phyloP scores from a whole-genome alignment of 2,329 filamentous ascomycete species.

The Ciborinia camelliae region DNA sequence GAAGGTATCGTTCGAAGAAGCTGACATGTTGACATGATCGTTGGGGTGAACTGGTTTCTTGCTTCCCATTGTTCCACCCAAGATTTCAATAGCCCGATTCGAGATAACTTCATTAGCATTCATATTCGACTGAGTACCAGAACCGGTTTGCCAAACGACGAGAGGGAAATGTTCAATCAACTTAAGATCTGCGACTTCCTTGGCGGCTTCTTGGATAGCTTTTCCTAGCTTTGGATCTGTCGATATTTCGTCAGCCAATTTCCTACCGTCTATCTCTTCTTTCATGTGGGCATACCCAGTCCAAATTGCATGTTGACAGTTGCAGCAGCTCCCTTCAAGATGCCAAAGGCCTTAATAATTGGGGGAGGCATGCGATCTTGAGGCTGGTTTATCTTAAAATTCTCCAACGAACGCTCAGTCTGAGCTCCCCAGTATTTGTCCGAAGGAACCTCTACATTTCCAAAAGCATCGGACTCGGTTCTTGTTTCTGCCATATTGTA shows the following conservation, averaged over 20 bases:
- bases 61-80: constrained; percentile 87
- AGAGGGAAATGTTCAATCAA: constrained; percentile 96
- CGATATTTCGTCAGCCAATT: constrained; percentile 32
- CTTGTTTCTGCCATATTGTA: constrained; percentile 53
- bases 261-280: constrained; percentile 13
- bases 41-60: constrained; percentile 99
- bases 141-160: constrained; percentile 98
- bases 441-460: constrained; percentile 84
- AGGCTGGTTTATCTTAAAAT: constrained; percentile 99
- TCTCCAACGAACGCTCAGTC: constrained; percentile 91
- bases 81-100: constrained; percentile 96
- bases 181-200: constrained; percentile 90
- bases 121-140: constrained; percentile 98
- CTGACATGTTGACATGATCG: constrained; percentile 99
- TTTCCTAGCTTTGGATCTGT: constrained; percentile 82
- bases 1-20: constrained; percentile 98
- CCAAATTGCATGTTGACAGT: constrained; percentile 94
- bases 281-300: constrained; percentile 57
- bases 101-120: constrained; percentile 99
- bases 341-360: constrained; percentile 89
- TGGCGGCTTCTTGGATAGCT: constrained; percentile 91
- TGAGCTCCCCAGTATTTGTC: constrained; percentile 99
- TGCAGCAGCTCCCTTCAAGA: constrained; percentile 94
- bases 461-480: constrained; percentile 96
- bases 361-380: constrained; percentile 97